These are phyloP conservation scores for Proliferodiscus dingleyae DNA, from an alignment of 2,329 filamentous ascomycete species.

Conservation along the genomic window DNA sequence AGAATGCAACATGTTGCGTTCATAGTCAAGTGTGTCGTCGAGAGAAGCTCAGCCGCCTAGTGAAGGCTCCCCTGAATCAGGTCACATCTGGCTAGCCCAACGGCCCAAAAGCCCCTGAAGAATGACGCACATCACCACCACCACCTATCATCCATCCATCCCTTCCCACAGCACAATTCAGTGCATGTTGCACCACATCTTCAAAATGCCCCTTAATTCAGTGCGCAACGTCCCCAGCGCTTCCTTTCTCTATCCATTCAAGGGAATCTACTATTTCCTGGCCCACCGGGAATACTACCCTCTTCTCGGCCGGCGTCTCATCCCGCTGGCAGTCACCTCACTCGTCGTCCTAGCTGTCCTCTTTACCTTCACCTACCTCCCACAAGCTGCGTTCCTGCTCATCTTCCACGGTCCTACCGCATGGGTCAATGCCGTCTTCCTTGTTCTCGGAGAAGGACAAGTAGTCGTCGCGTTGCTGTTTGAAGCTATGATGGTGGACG, in stretches of 20 bases:
- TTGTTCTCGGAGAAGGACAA: conserved; percentile 72
- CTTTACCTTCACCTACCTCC: conserved; percentile 83
- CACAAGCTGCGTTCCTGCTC: conserved; percentile 81
- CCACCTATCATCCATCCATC: no score
- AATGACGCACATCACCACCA: no score
- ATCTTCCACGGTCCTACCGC: conserved; percentile 84
- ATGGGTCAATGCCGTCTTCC: conserved; percentile 83
- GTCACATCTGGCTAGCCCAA: no score
- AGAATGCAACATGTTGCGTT: no score
- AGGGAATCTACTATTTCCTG: conserved; percentile 79
- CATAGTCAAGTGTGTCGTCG: no score
- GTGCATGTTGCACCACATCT: not conserved
- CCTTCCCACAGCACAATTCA: no score
- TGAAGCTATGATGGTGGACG: conserved; percentile 77
- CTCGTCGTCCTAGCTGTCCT: conserved; percentile 77
- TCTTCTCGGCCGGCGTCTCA: conserved; percentile 68
- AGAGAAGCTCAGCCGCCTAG: no score
- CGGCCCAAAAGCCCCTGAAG: no score
- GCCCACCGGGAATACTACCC: conserved; percentile 77
- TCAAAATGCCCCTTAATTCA: conserved; percentile 7
- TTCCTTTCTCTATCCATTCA: conserved; percentile 47
- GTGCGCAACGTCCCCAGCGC: conserved; percentile 26
- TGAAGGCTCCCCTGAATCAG: no score
- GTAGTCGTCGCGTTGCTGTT: conserved; percentile 47
- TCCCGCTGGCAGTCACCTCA: conserved; percentile 79